Percentiles rank a stretch among this genome's conserved stretches.
phyloP scores from a whole-genome alignment of 768 basidiomycete genomes.

The Dentipellis fragilis region DNA sequence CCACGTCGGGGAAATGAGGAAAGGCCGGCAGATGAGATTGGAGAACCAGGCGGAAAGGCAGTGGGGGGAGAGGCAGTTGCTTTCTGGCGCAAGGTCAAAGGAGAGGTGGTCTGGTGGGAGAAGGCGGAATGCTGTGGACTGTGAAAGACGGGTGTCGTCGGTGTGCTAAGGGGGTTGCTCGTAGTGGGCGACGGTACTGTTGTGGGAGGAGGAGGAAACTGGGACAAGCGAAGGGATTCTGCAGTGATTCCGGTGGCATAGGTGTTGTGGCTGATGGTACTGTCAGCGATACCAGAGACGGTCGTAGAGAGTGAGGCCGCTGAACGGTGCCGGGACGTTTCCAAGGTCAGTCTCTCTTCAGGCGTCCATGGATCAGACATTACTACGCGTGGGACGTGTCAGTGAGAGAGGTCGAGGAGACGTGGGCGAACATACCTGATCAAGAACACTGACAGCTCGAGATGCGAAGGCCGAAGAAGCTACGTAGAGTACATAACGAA shows the following conservation, averaged over 20 bases:
- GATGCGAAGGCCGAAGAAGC: neutral
- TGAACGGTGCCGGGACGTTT: slow-evolving; percentile 21
- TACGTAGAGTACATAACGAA: neutral
- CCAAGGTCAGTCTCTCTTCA: neutral
- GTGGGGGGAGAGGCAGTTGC: neutral
- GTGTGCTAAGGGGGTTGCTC: slow-evolving; percentile 4
- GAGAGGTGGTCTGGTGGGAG: neutral
- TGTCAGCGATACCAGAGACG: slow-evolving; percentile 47
- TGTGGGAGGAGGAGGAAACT: slow-evolving; percentile 44
- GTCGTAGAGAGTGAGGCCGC: slow-evolving; percentile 38
- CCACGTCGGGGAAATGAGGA: neutral
- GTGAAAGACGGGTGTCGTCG: neutral
- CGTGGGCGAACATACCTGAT: neutral
- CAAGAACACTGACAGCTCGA: neutral
- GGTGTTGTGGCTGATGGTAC: slow-evolving; percentile 38
- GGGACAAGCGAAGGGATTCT: slow-evolving; percentile 30
- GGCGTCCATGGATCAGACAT: slow-evolving; percentile 4
- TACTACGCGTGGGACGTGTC: neutral
- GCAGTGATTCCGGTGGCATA: slow-evolving; percentile 20
- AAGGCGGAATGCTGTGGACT: neutral
- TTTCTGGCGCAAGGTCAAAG: neutral
- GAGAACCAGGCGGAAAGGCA: neutral
- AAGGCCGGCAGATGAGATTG: neutral
- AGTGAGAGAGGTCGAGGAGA: neutral
- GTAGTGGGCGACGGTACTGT: slow-evolving; percentile 20